Conservation (phyloP, 495 filamentous ascomycete genomes). For the Schizothecium vesticola region DNA sequence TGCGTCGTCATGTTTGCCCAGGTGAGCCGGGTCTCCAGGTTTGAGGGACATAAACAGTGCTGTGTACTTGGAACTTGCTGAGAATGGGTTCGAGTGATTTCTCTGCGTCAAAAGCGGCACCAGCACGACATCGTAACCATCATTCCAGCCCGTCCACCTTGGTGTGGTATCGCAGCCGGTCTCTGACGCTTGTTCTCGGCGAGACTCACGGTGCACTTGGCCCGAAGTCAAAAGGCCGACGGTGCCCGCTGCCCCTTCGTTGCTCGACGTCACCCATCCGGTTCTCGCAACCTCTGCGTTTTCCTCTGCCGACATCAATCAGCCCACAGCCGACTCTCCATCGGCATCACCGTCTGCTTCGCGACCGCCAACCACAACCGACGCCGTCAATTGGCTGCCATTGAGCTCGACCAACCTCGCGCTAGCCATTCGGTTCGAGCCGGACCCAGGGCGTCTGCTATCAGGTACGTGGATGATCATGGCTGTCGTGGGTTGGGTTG, state of each 20-base stretch:
- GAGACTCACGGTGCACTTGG: not conserved
- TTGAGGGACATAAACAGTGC: not conserved
- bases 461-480: not conserved
- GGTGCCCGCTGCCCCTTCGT: not conserved
- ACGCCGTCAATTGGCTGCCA: not conserved
- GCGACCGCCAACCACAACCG: not conserved
- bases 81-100: not conserved
- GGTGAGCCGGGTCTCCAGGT: not conserved
- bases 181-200: conserved; percentile 10
- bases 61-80: not conserved
- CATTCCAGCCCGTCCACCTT: not conserved
- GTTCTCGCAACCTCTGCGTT: not conserved
- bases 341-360: not conserved
- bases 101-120: not conserved
- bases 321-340: not conserved
- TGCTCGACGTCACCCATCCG: not conserved
- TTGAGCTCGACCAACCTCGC: not conserved
- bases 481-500: not conserved
- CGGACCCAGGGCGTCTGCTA: not conserved
- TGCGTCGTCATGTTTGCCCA: not conserved
- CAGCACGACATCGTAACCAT: not conserved
- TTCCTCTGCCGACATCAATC: not conserved
- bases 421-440: not conserved
- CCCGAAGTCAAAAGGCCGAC: not conserved
- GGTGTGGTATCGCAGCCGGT: conserved; percentile 1